Conservation (phyloP, 2,329 filamentous ascomycete species). For the Corinectria fuckeliana region DNA sequence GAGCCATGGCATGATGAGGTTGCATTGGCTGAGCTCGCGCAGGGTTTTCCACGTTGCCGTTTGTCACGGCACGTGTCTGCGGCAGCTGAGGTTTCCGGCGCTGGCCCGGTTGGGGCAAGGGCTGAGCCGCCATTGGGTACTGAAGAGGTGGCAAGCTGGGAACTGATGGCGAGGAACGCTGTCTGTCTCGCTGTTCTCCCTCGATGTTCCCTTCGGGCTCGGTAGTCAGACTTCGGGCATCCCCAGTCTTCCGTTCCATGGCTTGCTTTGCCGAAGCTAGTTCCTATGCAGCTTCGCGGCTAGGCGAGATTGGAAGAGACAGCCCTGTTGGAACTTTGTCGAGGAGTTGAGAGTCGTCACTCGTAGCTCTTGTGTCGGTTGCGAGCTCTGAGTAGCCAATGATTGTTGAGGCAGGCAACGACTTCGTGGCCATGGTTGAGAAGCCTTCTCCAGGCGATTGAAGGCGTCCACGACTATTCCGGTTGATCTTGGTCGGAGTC, state of each 20-base stretch:
- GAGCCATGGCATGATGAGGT: background rate
- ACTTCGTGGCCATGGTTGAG: slow-evolving; percentile 25
- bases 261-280: slow-evolving; percentile 19
- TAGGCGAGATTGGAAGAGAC: slow-evolving; percentile 14
- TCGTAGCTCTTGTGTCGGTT: background rate
- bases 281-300: slow-evolving; percentile 32
- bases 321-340: background rate
- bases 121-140: slow-evolving; percentile 10
- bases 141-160: background rate
- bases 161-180: background rate
- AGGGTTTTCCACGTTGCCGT: background rate
- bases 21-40: background rate
- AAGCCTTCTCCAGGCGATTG: slow-evolving; percentile 13
- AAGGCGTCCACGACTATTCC: slow-evolving; percentile 19
- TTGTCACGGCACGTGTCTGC: background rate
- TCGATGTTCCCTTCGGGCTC: background rate
- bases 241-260: background rate
- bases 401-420: slow-evolving; percentile 31
- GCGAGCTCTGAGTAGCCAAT: slow-evolving; percentile 26
- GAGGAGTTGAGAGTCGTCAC: background rate
- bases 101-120: background rate
- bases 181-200: background rate
- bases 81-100: background rate
- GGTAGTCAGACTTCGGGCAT: background rate
- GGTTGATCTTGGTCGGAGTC: slow-evolving; percentile 30